Evolutionary conservation across 2,329 filamentous ascomycete species (phyloP).

Genomic region (Diaporthe humulicola): DNA sequence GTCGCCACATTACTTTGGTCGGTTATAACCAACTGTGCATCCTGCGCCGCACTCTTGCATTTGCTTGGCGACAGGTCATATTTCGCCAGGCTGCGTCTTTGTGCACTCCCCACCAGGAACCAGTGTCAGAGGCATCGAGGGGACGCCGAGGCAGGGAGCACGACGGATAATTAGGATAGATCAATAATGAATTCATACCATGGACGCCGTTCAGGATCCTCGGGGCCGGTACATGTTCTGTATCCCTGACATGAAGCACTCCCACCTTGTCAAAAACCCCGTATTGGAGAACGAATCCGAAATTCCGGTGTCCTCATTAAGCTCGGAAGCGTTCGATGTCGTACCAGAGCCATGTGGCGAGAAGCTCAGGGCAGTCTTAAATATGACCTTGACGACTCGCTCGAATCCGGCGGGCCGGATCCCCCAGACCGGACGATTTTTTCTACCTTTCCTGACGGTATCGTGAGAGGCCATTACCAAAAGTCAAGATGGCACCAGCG

Average conservation of each 20-base stretch:
- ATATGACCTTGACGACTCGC: not conserved
- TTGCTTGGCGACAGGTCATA: not conserved
- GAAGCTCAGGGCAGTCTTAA: not conserved
- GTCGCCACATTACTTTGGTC: not conserved
- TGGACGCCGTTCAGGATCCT: not conserved
- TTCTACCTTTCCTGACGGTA: not conserved
- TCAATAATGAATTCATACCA: not conserved
- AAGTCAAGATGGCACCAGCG: conserved; percentile 13
- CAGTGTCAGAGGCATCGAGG: not conserved
- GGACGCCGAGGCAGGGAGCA: not conserved
- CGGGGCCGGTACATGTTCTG: not conserved
- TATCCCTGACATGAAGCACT: not conserved
- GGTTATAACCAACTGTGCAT: not conserved
- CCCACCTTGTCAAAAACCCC: not conserved
- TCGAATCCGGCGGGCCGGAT: not conserved
- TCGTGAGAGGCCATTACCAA: not conserved
- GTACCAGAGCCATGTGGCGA: not conserved
- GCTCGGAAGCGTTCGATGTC: not conserved
- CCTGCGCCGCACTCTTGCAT: not conserved
- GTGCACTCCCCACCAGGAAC: not conserved
- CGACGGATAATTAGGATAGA: not conserved
- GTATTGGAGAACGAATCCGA: not conserved
- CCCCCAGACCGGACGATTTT: not conserved
- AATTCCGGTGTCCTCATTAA: not conserved
- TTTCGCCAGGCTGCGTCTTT: not conserved